Percentiles rank a stretch among this genome's conserved stretches.
These are phyloP conservation scores for Ganoderma multipileum DNA, from an alignment of 1,284 basidiomycete species.

Conservation along the genomic window DNA sequence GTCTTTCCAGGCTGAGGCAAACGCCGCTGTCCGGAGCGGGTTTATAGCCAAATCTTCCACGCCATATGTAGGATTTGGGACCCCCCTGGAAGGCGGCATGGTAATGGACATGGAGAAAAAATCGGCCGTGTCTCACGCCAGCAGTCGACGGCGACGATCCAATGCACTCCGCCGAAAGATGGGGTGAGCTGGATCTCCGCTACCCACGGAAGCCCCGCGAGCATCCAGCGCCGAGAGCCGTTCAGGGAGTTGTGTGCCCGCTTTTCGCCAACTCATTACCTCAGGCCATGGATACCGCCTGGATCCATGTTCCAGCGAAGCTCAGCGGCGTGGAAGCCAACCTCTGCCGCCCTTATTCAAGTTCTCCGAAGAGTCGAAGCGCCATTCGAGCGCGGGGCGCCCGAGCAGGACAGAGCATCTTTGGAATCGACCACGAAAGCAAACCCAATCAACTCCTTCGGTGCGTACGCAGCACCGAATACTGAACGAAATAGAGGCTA, in stretches of 20 bases:
- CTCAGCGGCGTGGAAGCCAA: neutral
- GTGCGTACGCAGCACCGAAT: too few relatives aligned
- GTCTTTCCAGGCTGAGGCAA: neutral
- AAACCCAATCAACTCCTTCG: too few relatives aligned
- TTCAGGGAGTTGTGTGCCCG: neutral
- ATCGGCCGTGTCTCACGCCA: neutral
- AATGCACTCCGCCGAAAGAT: slow-evolving; percentile 2
- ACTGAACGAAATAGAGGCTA: neutral
- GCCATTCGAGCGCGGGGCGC: neutral
- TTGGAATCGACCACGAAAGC: too few relatives aligned
- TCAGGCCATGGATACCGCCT: neutral
- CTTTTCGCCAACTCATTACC: neutral
- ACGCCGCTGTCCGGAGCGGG: neutral
- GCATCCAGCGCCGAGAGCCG: neutral
- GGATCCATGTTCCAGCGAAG: neutral
- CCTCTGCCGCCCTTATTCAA: neutral
- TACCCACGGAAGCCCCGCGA: neutral
- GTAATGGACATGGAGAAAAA: neutral
- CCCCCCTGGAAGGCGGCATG: neutral
- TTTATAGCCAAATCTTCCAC: neutral
- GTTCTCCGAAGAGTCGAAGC: too few relatives aligned
- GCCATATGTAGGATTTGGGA: neutral
- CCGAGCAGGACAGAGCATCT: neutral
- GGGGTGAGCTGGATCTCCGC: neutral
- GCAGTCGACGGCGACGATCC: neutral